Evolutionary conservation across 495 filamentous ascomycete genomes (phyloP).

Genomic region (Parathielavia appendiculata): DNA sequence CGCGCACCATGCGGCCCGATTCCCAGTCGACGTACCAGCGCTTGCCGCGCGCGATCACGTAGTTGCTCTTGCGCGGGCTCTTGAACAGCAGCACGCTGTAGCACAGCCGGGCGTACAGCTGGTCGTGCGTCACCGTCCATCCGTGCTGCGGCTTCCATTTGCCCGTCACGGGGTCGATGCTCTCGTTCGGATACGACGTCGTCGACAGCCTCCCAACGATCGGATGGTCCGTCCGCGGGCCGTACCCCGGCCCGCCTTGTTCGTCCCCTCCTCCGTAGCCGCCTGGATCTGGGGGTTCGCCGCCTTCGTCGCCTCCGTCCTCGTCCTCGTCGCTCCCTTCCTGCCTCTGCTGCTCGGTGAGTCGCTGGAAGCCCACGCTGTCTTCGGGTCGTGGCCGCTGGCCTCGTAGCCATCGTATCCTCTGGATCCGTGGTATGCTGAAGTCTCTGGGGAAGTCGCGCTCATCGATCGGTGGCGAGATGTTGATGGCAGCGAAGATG

Average conservation of each 20-base stretch:
- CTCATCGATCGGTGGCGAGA: constrained; percentile 61
- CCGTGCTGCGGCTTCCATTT: constrained; percentile 49
- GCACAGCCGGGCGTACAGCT: constrained; percentile 50
- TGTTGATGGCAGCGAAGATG: constrained; percentile 59
- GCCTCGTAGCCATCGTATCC: constrained; percentile 35
- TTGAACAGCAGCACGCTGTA: constrained; percentile 46
- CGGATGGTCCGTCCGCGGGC: constrained; percentile 21
- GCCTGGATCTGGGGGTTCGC: constrained; percentile 13
- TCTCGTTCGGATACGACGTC: constrained; percentile 34
- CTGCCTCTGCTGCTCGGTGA: constrained; percentile 21
- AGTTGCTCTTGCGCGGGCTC: constrained; percentile 42
- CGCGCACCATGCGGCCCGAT: constrained; percentile 39
- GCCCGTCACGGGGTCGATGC: constrained; percentile 34
- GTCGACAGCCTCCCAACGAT: constrained; percentile 29
- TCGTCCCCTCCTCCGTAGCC: constrained; percentile 1
- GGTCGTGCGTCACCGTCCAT: constrained; percentile 46
- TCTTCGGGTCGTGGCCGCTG: constrained; percentile 27
- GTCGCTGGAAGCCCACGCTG: constrained; percentile 23
- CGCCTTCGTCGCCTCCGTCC: constrained; percentile 12
- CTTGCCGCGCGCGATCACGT: constrained; percentile 43
- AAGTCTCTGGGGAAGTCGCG: constrained; percentile 51
- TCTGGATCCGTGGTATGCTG: constrained; percentile 45
- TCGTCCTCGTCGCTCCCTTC: constrained; percentile 15
- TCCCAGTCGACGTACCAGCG: constrained; percentile 47
- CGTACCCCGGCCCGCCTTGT: constrained; percentile 4